Evolutionary conservation across 1,284 basidiomycete genomes (phyloP).

Genomic region (Ustilago esculenta): DNA sequence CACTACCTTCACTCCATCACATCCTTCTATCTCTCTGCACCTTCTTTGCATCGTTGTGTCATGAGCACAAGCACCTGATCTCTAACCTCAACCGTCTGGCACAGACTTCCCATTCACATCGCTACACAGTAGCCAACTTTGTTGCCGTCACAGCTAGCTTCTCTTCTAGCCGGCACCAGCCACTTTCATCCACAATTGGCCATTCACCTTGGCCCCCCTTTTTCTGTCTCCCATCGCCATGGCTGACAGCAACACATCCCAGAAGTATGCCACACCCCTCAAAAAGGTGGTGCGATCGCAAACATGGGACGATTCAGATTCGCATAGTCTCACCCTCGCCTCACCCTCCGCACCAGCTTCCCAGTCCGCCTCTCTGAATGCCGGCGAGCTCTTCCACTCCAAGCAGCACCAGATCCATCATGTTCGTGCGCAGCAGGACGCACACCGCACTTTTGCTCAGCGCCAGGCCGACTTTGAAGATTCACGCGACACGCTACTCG

Average conservation of each 20-base stretch:
- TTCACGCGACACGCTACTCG: constrained; percentile 39
- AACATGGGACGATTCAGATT: constrained; percentile 31
- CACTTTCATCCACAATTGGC: not conserved
- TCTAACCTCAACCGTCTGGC: not conserved
- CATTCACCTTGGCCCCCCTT: no score
- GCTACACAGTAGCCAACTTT: not conserved
- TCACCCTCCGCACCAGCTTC: constrained; percentile 33
- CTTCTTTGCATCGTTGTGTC: constrained; percentile 1
- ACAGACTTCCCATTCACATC: not conserved
- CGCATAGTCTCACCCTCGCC: constrained; percentile 18
- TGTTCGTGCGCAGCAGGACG: constrained; percentile 20
- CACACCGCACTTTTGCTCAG: constrained; percentile 37
- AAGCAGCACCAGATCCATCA: constrained; percentile 33
- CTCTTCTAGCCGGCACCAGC: not conserved
- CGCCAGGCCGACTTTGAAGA: constrained; percentile 47
- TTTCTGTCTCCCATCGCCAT: constrained; percentile 15
- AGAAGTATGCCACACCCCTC: constrained; percentile 37
- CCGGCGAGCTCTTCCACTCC: constrained; percentile 24
- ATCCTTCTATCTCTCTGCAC: not conserved
- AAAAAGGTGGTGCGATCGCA: constrained; percentile 28
- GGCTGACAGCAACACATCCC: constrained; percentile 17
- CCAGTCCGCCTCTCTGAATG: constrained; percentile 13
- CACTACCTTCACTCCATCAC: not conserved
- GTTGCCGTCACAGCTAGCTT: not conserved
- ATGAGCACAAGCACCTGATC: constrained; percentile 12